Conservation (phyloP, 1,139 yeast genomes). For the Groenewaldozyma auringiensis region DNA sequence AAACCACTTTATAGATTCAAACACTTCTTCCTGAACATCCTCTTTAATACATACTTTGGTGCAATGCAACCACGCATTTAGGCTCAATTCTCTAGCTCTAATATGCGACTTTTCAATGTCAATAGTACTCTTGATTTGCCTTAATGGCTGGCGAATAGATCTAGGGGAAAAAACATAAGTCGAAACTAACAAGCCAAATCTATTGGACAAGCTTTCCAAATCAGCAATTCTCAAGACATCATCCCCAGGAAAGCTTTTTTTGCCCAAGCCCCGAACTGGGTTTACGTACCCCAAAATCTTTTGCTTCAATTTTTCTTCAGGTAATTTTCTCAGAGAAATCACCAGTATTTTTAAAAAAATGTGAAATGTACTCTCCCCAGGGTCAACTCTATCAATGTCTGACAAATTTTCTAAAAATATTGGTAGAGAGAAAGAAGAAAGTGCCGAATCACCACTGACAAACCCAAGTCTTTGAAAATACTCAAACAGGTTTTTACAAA, state of each 20-base stretch:
- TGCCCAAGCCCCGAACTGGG: constrained; percentile 15
- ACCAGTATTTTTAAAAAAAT: constrained; percentile 15
- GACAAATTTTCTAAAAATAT: neutral
- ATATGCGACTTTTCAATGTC: constrained; percentile 17
- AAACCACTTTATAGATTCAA: constrained; percentile 13
- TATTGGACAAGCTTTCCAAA: constrained; percentile 17
- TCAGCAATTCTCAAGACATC: constrained; percentile 13
- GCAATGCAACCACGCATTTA: constrained; percentile 14
- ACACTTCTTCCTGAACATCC: constrained; percentile 7
- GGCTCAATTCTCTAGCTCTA: constrained; percentile 13
- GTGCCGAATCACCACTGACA: neutral
- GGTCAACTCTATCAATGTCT: neutral
- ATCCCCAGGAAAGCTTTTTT: constrained; percentile 12
- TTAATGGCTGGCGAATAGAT: constrained; percentile 15
- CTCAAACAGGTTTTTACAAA: neutral
- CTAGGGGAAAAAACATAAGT: constrained; percentile 11
- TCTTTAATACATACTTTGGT: constrained; percentile 10
- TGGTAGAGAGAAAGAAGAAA: neutral
- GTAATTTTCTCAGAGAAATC: constrained; percentile 8
- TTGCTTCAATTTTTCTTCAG: neutral
- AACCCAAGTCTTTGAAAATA: neutral
- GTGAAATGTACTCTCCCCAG: constrained; percentile 13
- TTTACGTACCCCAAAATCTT: constrained; percentile 12
- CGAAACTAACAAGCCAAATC: constrained; percentile 16
- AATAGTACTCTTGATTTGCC: constrained; percentile 14